Base-by-base conservation (phyloP, 2,329 filamentous ascomycete genomes). In the Grosmannia clavigera region DNA sequence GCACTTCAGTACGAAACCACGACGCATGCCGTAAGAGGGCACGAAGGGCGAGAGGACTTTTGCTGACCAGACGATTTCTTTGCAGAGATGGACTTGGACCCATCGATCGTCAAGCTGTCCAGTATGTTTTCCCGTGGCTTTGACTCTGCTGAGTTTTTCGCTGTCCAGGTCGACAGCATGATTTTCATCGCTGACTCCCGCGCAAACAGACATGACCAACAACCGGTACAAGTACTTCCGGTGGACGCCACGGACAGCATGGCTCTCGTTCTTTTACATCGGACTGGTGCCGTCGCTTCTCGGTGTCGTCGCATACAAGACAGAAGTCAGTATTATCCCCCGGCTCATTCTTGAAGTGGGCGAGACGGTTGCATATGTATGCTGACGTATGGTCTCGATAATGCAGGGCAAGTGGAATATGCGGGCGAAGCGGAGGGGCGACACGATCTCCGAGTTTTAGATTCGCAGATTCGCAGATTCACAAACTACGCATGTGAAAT, bases 191-290 rank as follows among this genome's bases (percentile, higher is more conserved):
- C 50, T 58, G 31, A 50, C 51, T 10, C n/a, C 31, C 35, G 14
- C 33, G n/a, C 27, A 1, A 50, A 58, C 69, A 96, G 92, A 87
- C 72, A 88, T 96, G 84, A 83, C 81, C 69, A 78, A 82, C 69
- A 90, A 89, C 78, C 87, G 94, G 66, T 87, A 92, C 82, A 90
- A 90, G 76, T 96, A 90, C 82, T 99, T 97, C 82, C 83, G 90
- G 74, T 97, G 90, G 90, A 97, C 88, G 43, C 82, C 84, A 58
- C 81, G 88, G 69, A 95, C 90, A 54, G 90, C 90, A 35, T 84
- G 83, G 76, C 74, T 96, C 69, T 85, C 86, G 5, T 83, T 96
- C 70, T 78, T 86, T 65, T 96, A 92, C 74, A 81, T 87, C 61
- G 76, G 85, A 40, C 76, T 86, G 59, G 81, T 96, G 52, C 94